Evolutionary conservation across 2,329 filamentous ascomycete genomes (phyloP).

Genomic region (Onygenales sp.): DNA sequence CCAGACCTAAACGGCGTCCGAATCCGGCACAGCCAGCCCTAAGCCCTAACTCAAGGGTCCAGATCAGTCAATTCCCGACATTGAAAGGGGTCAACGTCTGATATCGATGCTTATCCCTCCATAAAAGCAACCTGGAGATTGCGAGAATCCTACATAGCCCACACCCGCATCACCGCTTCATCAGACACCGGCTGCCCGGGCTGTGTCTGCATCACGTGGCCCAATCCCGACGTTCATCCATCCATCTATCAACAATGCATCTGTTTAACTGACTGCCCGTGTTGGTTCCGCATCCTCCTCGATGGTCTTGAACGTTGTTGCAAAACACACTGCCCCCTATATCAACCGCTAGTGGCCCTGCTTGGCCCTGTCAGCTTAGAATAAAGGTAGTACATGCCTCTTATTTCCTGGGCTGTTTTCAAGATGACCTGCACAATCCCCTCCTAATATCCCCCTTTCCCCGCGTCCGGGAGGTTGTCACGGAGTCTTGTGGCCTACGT

Average conservation of each 20-base stretch:
- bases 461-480: too few species aligned
- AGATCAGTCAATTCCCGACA: neutral
- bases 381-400: slow-evolving; percentile 1
- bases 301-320: neutral
- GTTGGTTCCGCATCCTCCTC: neutral
- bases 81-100: neutral
- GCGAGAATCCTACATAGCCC: neutral
- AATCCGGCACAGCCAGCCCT: neutral
- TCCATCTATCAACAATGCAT: neutral
- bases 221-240: neutral
- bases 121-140: neutral
- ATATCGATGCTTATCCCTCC: neutral
- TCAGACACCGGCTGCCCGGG: neutral
- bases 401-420: neutral
- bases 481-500: neutral
- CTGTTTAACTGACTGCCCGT: neutral
- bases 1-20: neutral
- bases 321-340: neutral
- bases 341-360: neutral
- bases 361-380: neutral
- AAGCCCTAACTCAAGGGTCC: neutral
- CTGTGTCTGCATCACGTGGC: neutral
- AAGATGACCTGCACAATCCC: neutral
- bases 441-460: neutral
- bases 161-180: neutral